phyloP scores from a whole-genome alignment of 2,329 filamentous ascomycete species.

The Mollisiaceae sp. region DNA sequence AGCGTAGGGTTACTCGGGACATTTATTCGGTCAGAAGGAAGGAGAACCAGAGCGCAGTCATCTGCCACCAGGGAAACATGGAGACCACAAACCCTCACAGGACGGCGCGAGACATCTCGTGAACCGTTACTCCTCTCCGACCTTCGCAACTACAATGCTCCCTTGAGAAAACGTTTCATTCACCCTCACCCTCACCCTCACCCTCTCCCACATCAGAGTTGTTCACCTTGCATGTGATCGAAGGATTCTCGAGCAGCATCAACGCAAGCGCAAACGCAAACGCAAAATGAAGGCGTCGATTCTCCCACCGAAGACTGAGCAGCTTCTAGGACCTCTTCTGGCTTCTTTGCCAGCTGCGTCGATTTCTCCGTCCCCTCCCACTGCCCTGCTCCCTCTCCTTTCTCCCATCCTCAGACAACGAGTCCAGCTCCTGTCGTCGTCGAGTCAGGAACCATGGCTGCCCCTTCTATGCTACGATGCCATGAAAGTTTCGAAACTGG shows the following conservation, averaged over 20 bases:
- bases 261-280: slow-evolving; percentile 14
- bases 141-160: too few relatives aligned
- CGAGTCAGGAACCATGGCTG: slow-evolving; percentile 72
- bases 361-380: slow-evolving; percentile 61
- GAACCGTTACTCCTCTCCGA: background rate
- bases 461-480: slow-evolving; percentile 71
- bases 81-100: slow-evolving; percentile 15
- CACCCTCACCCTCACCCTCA: background rate
- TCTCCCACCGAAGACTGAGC: slow-evolving; percentile 51
- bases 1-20: background rate
- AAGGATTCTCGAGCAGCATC: slow-evolving; percentile 7
- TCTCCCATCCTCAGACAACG: slow-evolving; percentile 70
- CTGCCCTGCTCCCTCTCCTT: slow-evolving; percentile 62
- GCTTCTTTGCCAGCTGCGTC: slow-evolving; percentile 64
- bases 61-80: slow-evolving; percentile 10
- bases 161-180: background rate
- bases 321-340: slow-evolving; percentile 61
- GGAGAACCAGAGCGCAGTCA: background rate
- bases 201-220: background rate
- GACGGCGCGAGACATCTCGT: slow-evolving; percentile 24
- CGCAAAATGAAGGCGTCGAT: slow-evolving; percentile 40
- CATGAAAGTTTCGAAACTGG: slow-evolving; percentile 58
- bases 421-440: slow-evolving; percentile 66
- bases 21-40: background rate
- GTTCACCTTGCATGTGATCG: slow-evolving; percentile 32